A percentile compares a stretch with the other conserved stretches of the same genome.
Evolutionary conservation across 1,284 basidiomycete species (phyloP).

Genomic region (Abortiporus biennis): DNA sequence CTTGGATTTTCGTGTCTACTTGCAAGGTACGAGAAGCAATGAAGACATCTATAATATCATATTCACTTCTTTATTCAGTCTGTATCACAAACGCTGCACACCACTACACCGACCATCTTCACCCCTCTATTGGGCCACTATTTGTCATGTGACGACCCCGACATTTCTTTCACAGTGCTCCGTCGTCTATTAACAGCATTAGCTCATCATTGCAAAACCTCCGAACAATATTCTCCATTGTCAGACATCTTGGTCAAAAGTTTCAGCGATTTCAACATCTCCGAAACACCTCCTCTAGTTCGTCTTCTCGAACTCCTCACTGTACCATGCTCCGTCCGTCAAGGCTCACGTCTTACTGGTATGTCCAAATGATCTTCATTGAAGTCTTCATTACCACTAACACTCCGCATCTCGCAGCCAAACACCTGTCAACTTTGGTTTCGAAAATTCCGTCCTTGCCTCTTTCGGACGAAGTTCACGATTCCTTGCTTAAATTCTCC

Average conservation of each 20-base stretch:
- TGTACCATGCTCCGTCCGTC: conserved; percentile 51
- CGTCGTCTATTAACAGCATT: conserved; percentile 73
- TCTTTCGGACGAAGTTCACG: conserved; percentile 29
- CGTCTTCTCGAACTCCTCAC: conserved; percentile 43
- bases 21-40: conserved; percentile 57
- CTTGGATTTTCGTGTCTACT: conserved; percentile 65
- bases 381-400: background rate
- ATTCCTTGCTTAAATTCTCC: conserved; percentile 42
- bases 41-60: background rate
- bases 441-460: conserved; percentile 34
- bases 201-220: conserved; percentile 71
- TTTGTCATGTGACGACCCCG: conserved; percentile 34
- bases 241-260: conserved; percentile 47
- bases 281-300: conserved; percentile 19
- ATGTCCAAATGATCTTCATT: conserved; percentile 11
- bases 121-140: conserved; percentile 47
- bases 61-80: conserved; percentile 38
- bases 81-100: conserved; percentile 75
- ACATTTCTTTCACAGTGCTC: conserved; percentile 47
- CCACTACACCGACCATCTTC: conserved; percentile 62
- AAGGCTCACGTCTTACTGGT: conserved; percentile 60
- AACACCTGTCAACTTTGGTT: conserved; percentile 44
- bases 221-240: conserved; percentile 57
- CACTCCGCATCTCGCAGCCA: conserved; percentile 26
- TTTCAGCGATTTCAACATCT: conserved; percentile 12